These are phyloP conservation scores for Entomortierella lignicola DNA, from an alignment of 192 early-diverging fungal species.

Conservation along the genomic window DNA sequence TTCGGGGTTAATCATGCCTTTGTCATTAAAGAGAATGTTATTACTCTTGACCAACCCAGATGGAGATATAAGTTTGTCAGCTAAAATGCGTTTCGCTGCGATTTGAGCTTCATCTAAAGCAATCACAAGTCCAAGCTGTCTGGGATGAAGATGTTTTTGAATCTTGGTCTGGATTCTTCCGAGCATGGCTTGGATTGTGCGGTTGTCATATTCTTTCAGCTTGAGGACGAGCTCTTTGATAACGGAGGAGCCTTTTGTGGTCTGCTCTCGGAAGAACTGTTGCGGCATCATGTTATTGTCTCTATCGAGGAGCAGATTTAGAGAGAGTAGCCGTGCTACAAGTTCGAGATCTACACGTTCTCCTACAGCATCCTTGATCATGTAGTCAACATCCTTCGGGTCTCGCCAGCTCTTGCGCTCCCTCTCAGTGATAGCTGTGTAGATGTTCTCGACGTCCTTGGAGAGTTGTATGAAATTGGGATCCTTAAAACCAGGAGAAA, in stretches of 20 bases:
- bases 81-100: slow-evolving; percentile 7
- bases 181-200: slow-evolving; percentile 27
- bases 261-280: slow-evolving; percentile 43
- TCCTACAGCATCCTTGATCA: no score
- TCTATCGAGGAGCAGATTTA: no score
- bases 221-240: slow-evolving; percentile 17
- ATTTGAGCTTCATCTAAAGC: slow-evolving; percentile 36
- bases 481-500: no score
- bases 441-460: no score
- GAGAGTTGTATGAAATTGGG: no score
- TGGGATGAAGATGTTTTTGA: neutral
- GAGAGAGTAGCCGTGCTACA: no score
- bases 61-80: slow-evolving; percentile 17
- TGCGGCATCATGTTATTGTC: no score
- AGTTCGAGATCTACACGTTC: no score
- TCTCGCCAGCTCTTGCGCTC: no score
- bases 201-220: slow-evolving; percentile 6
- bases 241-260: slow-evolving; percentile 13
- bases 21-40: slow-evolving; percentile 17
- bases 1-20: neutral
- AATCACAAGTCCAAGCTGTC: slow-evolving; percentile 12
- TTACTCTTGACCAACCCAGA: slow-evolving; percentile 1
- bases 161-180: neutral
- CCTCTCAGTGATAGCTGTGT: no score
- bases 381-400: no score